Base-by-base conservation (phyloP, 306 rosid species). In the Dryas alaskensis region DNA sequence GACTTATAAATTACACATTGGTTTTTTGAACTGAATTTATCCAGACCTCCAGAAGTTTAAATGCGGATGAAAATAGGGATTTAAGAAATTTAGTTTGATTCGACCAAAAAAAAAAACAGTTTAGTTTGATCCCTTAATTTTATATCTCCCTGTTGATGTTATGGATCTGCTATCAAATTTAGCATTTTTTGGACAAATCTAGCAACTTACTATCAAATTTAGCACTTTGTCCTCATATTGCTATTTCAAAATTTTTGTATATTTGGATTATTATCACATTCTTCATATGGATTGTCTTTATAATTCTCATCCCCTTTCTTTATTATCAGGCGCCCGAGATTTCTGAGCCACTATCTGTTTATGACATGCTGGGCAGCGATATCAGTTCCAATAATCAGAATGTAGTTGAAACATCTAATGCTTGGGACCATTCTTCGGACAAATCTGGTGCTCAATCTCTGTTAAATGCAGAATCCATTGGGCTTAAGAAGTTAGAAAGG, bases 301-400 rank as follows among this genome's bases (percentile, higher is more conserved):
- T 62, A 51, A 31, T n/a, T 77, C 65, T 70, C 11, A 27, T 19
- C 27, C 58, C 67, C 65, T 43, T 70, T 60, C 27, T 60, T 59
- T 58, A 50, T 69, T 67, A 70, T 76, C 86, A 94, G 99, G 96
- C 76, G 69, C 75, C 80, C 42, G 86, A 86, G 81, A 60, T 87
- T 64, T 75, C 77, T 16, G 84, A 89, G 82, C 83, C 99, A 12
- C 78, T 57, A 3, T 83, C 88, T 80, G 90, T 83, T 31, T 87
- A 83, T 73, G 75, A 82, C 39, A 51, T 89, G 76, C 95, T 92
- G 81, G 75, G 81, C 49, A 63, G 80, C 62, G 76, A 81, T 74
- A 64, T 72, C 78, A 83, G 67, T 81, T 80, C 75, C 43, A 78
- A 72, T 70, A 67, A 78, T 75, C 80, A 50, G 50, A 62, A 71